Evolutionary conservation across 345 rosid genomes (phyloP), one percentile per base, ranked within the genome.

Genomic region (Atalantia buxifolia): DNA sequence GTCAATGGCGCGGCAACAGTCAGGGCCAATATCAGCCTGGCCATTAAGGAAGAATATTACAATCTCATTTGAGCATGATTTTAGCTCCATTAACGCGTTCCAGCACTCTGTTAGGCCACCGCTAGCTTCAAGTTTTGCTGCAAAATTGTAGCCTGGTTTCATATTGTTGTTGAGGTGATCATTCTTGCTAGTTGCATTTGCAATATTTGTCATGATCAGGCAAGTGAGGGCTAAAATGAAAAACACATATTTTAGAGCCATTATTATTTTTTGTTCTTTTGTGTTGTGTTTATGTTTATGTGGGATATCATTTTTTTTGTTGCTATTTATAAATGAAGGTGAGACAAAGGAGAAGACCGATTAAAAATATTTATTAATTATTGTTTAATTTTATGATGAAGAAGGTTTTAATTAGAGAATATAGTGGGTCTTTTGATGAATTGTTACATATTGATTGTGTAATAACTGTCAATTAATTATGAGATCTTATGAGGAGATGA

Each of bases 61-160:
- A 22, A 94, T 92, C 84, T 94, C 98, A 38, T 85, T 85, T 5
- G 97, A 83, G 89, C 95, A 94, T 0, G 93, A 88, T 79, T 86
- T 90, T 0, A 91, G 87, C 87, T 93, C 91, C 53, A 76, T 53
- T 21, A 94, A 71, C 1, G 97, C 94, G 31, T 78, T 87, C 92
- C 94, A 90, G 69, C 97, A 93, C 42, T 91, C 92, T 7, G 82
- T 80, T 42, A 90, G 71, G 36, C 89, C 88, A 7, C 90, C 87
- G 13, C 78, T 80, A 10, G 57, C 60, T 28, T 84, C 86, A 5
- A 88, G 84, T 79, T 84, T 84, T 13, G 79, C 82, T 21, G 74
- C 78, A 48, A 84, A 78, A 86, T 72, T 66, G 68, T 56, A 21
- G 35, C 85, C 83, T 45, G 62, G 75, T 35, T 79, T 31, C 22